Conservation (phyloP, 176 grass and related monocot species). For the Cenchrus americanus region DNA sequence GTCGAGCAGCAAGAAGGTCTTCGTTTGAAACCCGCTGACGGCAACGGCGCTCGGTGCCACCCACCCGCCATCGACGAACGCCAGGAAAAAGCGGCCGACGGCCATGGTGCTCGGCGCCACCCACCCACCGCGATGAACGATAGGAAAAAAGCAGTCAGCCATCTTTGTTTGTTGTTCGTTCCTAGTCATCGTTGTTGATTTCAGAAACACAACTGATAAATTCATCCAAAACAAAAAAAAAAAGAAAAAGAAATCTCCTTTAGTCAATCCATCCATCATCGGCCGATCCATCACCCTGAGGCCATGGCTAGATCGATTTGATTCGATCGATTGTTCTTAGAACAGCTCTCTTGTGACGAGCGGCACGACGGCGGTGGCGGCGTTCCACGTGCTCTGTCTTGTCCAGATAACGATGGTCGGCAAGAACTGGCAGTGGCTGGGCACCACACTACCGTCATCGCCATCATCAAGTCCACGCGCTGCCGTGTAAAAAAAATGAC, state of each 20-base stretch:
- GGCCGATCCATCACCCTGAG: neutral
- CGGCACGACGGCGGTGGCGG: conserved; percentile 38
- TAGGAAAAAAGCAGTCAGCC: conserved; percentile 60
- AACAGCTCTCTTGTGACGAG: conserved; percentile 56
- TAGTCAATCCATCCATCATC: neutral
- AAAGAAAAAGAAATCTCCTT: neutral
- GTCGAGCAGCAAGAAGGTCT: too few species aligned
- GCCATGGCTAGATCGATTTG: conserved; percentile 4
- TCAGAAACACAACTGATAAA: conserved; percentile 42
- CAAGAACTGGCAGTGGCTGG: conserved; percentile 69
- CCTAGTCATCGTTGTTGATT: conserved; percentile 18
- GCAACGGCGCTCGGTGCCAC: too few species aligned
- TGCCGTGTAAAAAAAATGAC: too few species aligned
- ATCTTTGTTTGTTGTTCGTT: conserved; percentile 33
- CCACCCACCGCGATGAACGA: neutral
- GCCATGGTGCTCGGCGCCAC: too few species aligned
- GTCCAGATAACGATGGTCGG: conserved; percentile 37
- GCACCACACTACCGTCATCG: conserved; percentile 18
- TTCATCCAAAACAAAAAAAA: conserved; percentile 27
- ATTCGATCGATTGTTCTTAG: neutral
- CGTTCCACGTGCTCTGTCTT: conserved; percentile 50
- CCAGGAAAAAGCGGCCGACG: too few species aligned
- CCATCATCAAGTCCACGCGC: too few species aligned
- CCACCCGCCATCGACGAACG: too few species aligned
- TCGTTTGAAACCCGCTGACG: too few species aligned